Base-by-base conservation (phyloP, 2,329 filamentous ascomycete genomes). In the Neonectria hederae region DNA sequence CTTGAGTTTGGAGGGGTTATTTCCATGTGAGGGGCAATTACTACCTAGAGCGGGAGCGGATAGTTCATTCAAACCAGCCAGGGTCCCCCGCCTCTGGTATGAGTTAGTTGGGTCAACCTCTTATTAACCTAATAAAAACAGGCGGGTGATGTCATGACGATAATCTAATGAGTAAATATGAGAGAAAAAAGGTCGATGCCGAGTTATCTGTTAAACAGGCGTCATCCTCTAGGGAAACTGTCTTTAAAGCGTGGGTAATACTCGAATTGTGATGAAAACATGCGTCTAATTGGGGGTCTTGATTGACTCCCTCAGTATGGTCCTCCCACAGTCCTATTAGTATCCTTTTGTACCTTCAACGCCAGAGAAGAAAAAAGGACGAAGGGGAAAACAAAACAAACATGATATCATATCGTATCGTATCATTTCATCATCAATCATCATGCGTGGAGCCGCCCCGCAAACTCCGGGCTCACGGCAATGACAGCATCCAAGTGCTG, bases 401-500 rank as follows among this genome's bases (percentile, higher is more conserved):
- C 35, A 14, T 38, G 35, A 17, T 58, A 40, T 40, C 48, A 49
- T 51, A 24, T 66, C 54, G 68, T 40, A n/a, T 59, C 32, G 28
- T 54, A 21, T 53, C 38, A n/a, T 59, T 26, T 28, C 51, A 21
- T 53, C 38, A n/a, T 42, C 38, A 21, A 2, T 21, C 46, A 49
- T 43, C 46, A 49, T 43, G 14, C 43, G 4, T 54, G 54, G 42
- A 71, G 21, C 38, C 56, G 30, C 38, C 63, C 55, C 54, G 54
- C 61, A 22, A 64, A 58, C 51, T 69, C 62, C 14, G 60, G 48
- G 40, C 62, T 59, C 52, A 74, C 28, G 19, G 45, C 61, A 26
- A 76, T 59, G 8, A 68, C 65, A 26, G 56, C 62, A 54, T 76
- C 72, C 48, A 77, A 60, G 28, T 72, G 69, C 62, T 62, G 67